Conservation (phyloP, 441 rosid genomes). For the Theobroma grandiflorum region DNA sequence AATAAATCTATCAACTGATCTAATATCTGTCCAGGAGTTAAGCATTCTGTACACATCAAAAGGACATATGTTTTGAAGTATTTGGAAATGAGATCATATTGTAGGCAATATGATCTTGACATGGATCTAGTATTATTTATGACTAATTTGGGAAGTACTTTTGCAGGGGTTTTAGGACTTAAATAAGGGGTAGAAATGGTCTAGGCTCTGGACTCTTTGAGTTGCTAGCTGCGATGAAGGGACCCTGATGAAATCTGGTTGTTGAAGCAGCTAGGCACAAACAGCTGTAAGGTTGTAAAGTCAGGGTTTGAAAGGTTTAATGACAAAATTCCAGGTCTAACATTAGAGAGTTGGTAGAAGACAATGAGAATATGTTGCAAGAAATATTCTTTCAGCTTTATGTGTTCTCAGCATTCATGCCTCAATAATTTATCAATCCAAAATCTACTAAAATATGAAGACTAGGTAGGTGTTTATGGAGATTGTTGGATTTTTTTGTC, state of each 20-base stretch:
- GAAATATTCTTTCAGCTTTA: no score
- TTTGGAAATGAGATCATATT: background rate
- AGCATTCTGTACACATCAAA: background rate
- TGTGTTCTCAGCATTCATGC: no score
- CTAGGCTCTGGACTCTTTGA: background rate
- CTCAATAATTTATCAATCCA: no score
- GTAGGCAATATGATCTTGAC: constrained; percentile 1
- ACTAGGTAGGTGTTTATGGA: no score
- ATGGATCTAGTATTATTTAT: background rate
- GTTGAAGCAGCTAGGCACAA: no score
- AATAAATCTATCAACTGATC: background rate
- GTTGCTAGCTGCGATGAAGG: background rate
- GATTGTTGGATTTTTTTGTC: no score
- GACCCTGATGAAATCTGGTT: background rate
- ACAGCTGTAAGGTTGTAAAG: no score
- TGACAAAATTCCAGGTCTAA: no score
- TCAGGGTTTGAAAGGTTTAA: no score
- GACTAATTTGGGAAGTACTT: background rate
- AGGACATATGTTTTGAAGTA: background rate
- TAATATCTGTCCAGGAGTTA: background rate
- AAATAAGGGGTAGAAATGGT: background rate
- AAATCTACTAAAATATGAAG: no score
- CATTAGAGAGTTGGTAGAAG: no score
- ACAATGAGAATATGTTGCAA: no score
- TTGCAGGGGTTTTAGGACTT: background rate